Evolutionary conservation across 2,329 filamentous ascomycete species (phyloP).

Genomic region (Dactylonectria estremocensis): DNA sequence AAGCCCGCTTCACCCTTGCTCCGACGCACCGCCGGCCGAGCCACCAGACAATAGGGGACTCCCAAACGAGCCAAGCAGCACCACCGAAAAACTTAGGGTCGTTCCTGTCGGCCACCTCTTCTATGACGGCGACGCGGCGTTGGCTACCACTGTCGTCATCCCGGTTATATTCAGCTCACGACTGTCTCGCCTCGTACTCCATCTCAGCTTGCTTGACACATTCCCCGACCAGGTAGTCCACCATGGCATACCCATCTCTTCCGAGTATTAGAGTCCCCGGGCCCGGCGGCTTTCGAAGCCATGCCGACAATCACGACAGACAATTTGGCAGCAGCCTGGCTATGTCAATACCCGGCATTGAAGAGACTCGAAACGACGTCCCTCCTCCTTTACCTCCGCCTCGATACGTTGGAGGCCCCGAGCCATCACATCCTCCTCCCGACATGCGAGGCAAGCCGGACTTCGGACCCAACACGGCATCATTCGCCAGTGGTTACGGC

Average conservation of each 20-base stretch:
- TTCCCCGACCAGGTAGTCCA: slow-evolving; percentile 40
- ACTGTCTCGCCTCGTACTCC: slow-evolving; percentile 44
- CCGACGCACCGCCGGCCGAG: slow-evolving; percentile 38
- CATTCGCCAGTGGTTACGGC: slow-evolving; percentile 57
- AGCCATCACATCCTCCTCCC: slow-evolving; percentile 50
- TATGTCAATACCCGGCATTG: slow-evolving; percentile 61
- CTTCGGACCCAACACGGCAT: slow-evolving; percentile 46
- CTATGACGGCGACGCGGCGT: slow-evolving; percentile 47
- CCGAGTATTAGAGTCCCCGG: slow-evolving; percentile 56
- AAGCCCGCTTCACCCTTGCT: slow-evolving; percentile 37
- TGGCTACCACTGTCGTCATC: slow-evolving; percentile 43
- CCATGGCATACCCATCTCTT: slow-evolving; percentile 57
- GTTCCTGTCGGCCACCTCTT: slow-evolving; percentile 33
- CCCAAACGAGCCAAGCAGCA: slow-evolving; percentile 27
- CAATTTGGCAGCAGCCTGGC: slow-evolving; percentile 54
- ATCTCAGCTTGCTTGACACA: slow-evolving; percentile 44
- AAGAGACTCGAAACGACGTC: slow-evolving; percentile 50
- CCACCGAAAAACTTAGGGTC: slow-evolving; percentile 25
- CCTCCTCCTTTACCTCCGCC: slow-evolving; percentile 66
- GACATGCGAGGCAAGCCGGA: slow-evolving; percentile 52
- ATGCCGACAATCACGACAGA: slow-evolving; percentile 49
- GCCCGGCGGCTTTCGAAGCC: slow-evolving; percentile 48
- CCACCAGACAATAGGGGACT: slow-evolving; percentile 31
- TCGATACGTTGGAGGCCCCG: slow-evolving; percentile 54
- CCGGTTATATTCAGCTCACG: slow-evolving; percentile 46